A percentile compares a stretch with the other conserved stretches of the same genome.
phyloP scores from a whole-genome alignment of 78 protist genomes.

The Dictyostelium intermedium region DNA sequence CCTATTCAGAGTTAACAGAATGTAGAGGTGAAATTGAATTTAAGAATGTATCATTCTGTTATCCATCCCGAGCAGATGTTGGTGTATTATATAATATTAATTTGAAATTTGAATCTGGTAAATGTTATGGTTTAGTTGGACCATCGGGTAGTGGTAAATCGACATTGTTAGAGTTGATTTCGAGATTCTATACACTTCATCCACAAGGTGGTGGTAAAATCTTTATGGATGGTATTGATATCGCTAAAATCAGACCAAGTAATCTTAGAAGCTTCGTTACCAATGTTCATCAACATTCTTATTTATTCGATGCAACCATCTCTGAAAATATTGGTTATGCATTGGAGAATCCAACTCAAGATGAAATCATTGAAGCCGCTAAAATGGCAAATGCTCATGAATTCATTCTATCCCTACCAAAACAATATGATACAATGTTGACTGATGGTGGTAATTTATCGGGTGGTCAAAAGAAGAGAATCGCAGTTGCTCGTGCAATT shows the following conservation, averaged over 20 bases:
- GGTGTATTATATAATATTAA: slow-evolving; percentile 80
- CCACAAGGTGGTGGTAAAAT: slow-evolving; percentile 66
- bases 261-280: slow-evolving; percentile 80
- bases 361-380: slow-evolving; percentile 86
- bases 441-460: slow-evolving; percentile 86
- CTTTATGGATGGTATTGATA: slow-evolving; percentile 77
- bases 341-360: slow-evolving; percentile 38
- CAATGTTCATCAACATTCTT: slow-evolving; percentile 89
- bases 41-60: slow-evolving; percentile 77
- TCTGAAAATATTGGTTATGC: slow-evolving; percentile 76
- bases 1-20: neutral
- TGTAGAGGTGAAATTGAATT: slow-evolving; percentile 78
- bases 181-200: slow-evolving; percentile 63
- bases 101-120: slow-evolving; percentile 78
- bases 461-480: slow-evolving; percentile 97
- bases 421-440: slow-evolving; percentile 86
- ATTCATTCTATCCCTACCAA: slow-evolving; percentile 88
- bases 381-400: slow-evolving; percentile 93
- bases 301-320: slow-evolving; percentile 83
- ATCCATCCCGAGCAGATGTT: slow-evolving; percentile 82
- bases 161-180: slow-evolving; percentile 77
- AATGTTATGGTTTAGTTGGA: slow-evolving; percentile 91
- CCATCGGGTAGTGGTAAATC: slow-evolving; percentile 92
- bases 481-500: slow-evolving; percentile 95
- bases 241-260: slow-evolving; percentile 38